Percentiles rank a stretch among this genome's conserved stretches.
phyloP scores from a whole-genome alignment of 352 stramenopile species.

The Elongisporangium anandrum region DNA sequence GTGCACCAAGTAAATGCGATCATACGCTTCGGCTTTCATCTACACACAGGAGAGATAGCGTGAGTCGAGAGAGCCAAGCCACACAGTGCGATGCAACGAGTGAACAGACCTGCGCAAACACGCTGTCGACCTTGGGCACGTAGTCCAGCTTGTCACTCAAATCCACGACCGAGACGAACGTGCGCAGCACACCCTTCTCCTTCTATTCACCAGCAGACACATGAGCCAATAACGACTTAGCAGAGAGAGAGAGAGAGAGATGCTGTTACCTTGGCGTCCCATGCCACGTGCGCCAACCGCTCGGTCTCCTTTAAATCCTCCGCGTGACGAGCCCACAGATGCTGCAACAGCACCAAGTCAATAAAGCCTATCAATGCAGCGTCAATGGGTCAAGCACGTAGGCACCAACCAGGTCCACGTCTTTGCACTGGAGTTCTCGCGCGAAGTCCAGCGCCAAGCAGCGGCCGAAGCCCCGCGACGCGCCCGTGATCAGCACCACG shows the following conservation, averaged over 20 bases:
- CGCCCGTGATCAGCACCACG: slow-evolving; percentile 73
- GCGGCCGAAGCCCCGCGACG: slow-evolving; percentile 80
- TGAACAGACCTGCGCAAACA: slow-evolving; percentile 25
- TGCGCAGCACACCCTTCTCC: slow-evolving; percentile 17
- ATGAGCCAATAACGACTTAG: background rate
- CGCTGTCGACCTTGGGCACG: slow-evolving; percentile 35
- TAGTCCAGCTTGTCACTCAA: slow-evolving; percentile 43
- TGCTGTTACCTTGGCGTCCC: slow-evolving; percentile 14
- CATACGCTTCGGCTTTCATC: slow-evolving; percentile 28
- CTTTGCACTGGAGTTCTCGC: slow-evolving; percentile 18
- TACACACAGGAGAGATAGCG: slow-evolving; percentile 3
- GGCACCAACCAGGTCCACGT: slow-evolving; percentile 49
- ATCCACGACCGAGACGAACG: slow-evolving; percentile 38
- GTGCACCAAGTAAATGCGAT: slow-evolving; percentile 61
- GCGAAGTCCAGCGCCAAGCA: slow-evolving; percentile 70
- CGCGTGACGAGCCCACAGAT: slow-evolving; percentile 52
- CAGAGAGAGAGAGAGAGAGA: background rate
- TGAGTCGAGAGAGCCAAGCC: background rate
- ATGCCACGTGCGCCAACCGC: slow-evolving; percentile 25
- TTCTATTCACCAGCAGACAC: slow-evolving; percentile 1
- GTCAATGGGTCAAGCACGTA: background rate
- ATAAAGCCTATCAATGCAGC: background rate
- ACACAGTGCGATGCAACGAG: slow-evolving; percentile 4
- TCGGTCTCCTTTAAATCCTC: slow-evolving; percentile 54
- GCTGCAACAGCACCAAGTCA: slow-evolving; percentile 16